Percentiles rank a stretch among this genome's conserved stretches.
phyloP scores from a whole-genome alignment of 2,329 filamentous ascomycete genomes.

The Pseudogymnoascus destructans region DNA sequence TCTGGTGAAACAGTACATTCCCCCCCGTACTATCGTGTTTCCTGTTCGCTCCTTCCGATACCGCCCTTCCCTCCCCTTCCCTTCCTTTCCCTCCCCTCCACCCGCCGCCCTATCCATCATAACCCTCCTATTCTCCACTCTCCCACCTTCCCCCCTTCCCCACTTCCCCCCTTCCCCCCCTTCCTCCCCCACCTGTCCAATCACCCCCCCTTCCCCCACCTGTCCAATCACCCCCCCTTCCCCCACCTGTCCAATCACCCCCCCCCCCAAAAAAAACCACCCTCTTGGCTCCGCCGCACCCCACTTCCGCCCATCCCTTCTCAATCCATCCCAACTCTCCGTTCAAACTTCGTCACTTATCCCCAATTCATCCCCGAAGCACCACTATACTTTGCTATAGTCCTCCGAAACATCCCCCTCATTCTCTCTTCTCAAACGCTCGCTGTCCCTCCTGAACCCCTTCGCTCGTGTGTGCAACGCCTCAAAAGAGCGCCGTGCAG shows the following conservation, averaged over 20 bases:
- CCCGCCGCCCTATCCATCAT: no score
- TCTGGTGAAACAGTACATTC: no score
- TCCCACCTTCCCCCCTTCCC: neutral
- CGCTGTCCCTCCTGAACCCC: neutral
- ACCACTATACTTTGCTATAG: neutral
- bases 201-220: no score
- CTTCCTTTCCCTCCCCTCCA: no score
- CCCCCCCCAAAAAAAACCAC: neutral
- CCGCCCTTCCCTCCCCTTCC: no score
- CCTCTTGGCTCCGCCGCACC: neutral
- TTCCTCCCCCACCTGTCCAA: no score
- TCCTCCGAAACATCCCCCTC: neutral
- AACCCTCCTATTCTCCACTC: neutral
- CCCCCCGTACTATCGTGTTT: no score
- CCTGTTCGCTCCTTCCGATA: no score
- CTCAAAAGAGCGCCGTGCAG: neutral
- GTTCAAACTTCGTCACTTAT: neutral
- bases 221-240: neutral
- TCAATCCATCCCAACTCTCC: slow-evolving; percentile 2
- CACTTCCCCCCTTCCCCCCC: neutral
- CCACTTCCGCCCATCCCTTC: neutral
- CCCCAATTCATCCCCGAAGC: neutral
- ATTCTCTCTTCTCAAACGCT: neutral
- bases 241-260: neutral
- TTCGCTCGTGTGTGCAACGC: neutral